Percentiles rank a stretch among this genome's conserved stretches.
phyloP scores from a whole-genome alignment of 1,284 basidiomycete genomes.

The Fistulinella cinereoalba region DNA sequence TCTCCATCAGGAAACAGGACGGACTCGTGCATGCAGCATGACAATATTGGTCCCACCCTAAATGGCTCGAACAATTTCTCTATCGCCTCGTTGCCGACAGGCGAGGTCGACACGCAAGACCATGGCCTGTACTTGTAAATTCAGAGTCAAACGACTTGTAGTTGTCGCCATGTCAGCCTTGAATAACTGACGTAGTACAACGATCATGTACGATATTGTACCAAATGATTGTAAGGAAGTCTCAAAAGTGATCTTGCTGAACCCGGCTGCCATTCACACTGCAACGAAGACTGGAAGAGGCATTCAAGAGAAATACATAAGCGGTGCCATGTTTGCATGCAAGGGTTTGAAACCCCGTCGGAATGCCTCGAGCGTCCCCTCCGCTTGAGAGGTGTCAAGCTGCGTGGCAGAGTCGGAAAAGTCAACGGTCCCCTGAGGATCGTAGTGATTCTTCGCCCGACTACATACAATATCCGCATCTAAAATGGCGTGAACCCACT shows the following conservation, averaged over 20 bases:
- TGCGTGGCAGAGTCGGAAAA: conserved; percentile 52
- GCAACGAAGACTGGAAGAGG: not conserved
- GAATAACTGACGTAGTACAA: too few species aligned
- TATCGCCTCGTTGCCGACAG: too few species aligned
- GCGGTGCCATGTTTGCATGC: conserved; percentile 43
- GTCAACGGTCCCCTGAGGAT: conserved; percentile 54
- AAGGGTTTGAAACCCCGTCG: conserved; percentile 55
- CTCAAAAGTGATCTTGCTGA: too few species aligned
- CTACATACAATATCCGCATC: conserved; percentile 84
- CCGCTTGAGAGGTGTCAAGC: conserved; percentile 39
- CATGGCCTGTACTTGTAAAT: not conserved
- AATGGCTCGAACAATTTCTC: conserved; percentile 11
- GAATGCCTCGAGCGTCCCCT: conserved; percentile 51
- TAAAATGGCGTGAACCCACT: conserved; percentile 27
- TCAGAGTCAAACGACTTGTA: not conserved
- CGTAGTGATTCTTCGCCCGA: conserved; percentile 77
- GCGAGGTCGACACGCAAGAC: too few species aligned
- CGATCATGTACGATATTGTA: conserved; percentile 4
- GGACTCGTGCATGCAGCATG: too few species aligned
- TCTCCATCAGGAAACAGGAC: not conserved
- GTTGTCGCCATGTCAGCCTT: too few species aligned
- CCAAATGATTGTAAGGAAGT: not conserved
- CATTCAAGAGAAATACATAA: conserved; percentile 66
- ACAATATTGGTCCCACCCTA: conserved; percentile 5
- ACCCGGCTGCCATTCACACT: not conserved